Evolutionary conservation across 192 early-diverging fungal genomes (phyloP).

Genomic region (Umbelopsis sp.): DNA sequence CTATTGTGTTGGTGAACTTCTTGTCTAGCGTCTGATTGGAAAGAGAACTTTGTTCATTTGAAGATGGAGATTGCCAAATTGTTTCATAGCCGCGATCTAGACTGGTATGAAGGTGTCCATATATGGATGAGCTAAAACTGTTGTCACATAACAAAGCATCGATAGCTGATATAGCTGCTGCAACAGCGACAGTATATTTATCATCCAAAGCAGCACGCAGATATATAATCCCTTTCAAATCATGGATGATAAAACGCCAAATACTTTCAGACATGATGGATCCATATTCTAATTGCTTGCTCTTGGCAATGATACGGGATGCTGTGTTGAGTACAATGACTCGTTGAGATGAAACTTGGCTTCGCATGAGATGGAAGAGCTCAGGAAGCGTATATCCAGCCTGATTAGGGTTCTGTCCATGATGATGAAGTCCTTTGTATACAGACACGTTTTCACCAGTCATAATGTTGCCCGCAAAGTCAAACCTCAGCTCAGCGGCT

Average conservation of each 20-base stretch:
- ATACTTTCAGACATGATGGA: slow-evolving; percentile 34
- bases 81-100: slow-evolving; percentile 37
- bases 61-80: slow-evolving; percentile 23
- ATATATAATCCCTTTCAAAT: slow-evolving; percentile 49
- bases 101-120: background rate
- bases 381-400: slow-evolving; percentile 89
- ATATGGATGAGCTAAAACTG: slow-evolving; percentile 10
- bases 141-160: slow-evolving; percentile 44
- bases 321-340: slow-evolving; percentile 68
- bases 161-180: slow-evolving; percentile 52
- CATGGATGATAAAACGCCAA: slow-evolving; percentile 43
- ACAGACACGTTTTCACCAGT: slow-evolving; percentile 55
- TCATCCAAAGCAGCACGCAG: slow-evolving; percentile 72
- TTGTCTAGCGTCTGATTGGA: slow-evolving; percentile 2
- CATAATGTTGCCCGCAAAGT: slow-evolving; percentile 76
- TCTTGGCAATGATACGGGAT: slow-evolving; percentile 58
- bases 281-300: slow-evolving; percentile 38
- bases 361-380: slow-evolving; percentile 78
- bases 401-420: slow-evolving; percentile 80
- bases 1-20: slow-evolving; percentile 23
- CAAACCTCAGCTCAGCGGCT: slow-evolving; percentile 69
- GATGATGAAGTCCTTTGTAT: slow-evolving; percentile 84
- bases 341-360: slow-evolving; percentile 80
- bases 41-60: slow-evolving; percentile 13
- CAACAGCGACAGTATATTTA: slow-evolving; percentile 58